phyloP scores from a whole-genome alignment of 208 protist genomes.

The Leishmania turanica region DNA sequence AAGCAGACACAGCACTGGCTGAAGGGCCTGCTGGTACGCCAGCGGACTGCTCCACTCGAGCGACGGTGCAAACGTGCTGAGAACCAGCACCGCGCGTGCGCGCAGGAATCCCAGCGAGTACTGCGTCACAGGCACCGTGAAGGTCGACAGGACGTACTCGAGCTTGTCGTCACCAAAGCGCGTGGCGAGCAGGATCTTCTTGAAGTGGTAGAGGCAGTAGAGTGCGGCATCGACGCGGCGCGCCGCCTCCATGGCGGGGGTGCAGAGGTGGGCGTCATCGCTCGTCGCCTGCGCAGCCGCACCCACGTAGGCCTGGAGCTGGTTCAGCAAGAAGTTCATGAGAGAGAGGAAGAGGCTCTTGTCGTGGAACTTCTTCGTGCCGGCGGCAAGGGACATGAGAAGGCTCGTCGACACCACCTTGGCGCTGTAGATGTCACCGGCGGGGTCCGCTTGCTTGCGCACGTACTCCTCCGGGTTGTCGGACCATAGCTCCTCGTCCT shows the following conservation, averaged over 20 bases:
- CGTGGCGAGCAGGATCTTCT: slow-evolving; percentile 50
- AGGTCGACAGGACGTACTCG: slow-evolving; percentile 76
- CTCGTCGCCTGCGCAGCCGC: slow-evolving; percentile 32
- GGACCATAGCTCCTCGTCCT: slow-evolving; percentile 88
- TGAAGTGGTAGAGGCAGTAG: slow-evolving; percentile 81
- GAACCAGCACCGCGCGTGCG: slow-evolving; percentile 75
- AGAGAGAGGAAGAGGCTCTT: slow-evolving; percentile 49
- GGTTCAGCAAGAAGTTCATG: slow-evolving; percentile 79
- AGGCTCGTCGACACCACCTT: slow-evolving; percentile 74
- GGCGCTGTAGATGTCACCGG: slow-evolving; percentile 82
- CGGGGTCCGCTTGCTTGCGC: slow-evolving; percentile 78
- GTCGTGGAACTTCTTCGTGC: slow-evolving; percentile 73
- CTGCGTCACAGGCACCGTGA: slow-evolving; percentile 72
- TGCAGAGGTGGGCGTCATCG: slow-evolving; percentile 32
- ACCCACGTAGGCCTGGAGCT: slow-evolving; percentile 54
- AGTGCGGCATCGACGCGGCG: slow-evolving; percentile 74
- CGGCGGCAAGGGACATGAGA: slow-evolving; percentile 63
- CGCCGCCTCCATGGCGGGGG: slow-evolving; percentile 44
- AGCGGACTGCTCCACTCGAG: slow-evolving; percentile 74
- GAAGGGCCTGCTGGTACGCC: slow-evolving; percentile 64
- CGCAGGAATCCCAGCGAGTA: slow-evolving; percentile 85
- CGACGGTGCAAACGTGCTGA: slow-evolving; percentile 62
- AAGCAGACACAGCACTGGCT: slow-evolving; percentile 71
- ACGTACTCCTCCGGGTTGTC: slow-evolving; percentile 94
- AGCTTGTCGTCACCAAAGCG: slow-evolving; percentile 73